phyloP scores from a whole-genome alignment of 2,329 filamentous ascomycete species.

The Penicillium brasilianum region DNA sequence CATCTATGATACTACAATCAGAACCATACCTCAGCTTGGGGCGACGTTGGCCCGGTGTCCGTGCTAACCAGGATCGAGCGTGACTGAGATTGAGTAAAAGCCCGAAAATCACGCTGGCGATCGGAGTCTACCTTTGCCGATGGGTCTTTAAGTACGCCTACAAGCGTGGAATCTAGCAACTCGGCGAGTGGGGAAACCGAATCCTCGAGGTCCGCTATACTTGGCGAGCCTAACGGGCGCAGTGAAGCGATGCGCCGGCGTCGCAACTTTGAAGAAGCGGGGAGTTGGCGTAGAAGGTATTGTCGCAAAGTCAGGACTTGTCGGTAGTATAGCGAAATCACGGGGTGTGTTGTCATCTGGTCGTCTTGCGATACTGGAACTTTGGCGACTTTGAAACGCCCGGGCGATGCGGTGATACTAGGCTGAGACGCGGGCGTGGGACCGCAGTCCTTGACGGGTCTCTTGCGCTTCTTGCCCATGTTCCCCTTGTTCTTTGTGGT shows the following conservation, averaged over 20 bases:
- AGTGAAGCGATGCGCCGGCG: constrained; percentile 52
- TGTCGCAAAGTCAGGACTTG: constrained; percentile 70
- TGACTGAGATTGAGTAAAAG: constrained; percentile 66
- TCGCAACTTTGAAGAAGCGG: constrained; percentile 64
- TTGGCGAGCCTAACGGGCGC: constrained; percentile 7
- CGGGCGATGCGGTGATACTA: constrained; percentile 33
- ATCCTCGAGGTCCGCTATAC: constrained; percentile 7
- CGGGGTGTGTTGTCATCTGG: constrained; percentile 55
- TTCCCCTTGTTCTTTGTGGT: background rate
- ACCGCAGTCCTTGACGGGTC: constrained; percentile 36
- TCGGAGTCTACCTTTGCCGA: constrained; percentile 37
- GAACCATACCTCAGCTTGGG: constrained; percentile 66
- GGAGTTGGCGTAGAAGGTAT: constrained; percentile 70
- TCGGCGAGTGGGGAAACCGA: constrained; percentile 47
- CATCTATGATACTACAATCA: background rate
- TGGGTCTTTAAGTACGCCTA: constrained; percentile 58
- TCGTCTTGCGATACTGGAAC: constrained; percentile 17
- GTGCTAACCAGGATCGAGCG: constrained; percentile 41
- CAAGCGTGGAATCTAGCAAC: constrained; percentile 71
- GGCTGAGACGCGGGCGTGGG: constrained; percentile 26
- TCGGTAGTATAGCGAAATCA: constrained; percentile 72
- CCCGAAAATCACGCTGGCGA: constrained; percentile 61
- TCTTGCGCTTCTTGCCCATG: constrained; percentile 53
- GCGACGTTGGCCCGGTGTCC: constrained; percentile 52
- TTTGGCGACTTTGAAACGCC: constrained; percentile 25